phyloP scores from a whole-genome alignment of 2,329 filamentous ascomycete genomes.

The Fusarium sp. region DNA sequence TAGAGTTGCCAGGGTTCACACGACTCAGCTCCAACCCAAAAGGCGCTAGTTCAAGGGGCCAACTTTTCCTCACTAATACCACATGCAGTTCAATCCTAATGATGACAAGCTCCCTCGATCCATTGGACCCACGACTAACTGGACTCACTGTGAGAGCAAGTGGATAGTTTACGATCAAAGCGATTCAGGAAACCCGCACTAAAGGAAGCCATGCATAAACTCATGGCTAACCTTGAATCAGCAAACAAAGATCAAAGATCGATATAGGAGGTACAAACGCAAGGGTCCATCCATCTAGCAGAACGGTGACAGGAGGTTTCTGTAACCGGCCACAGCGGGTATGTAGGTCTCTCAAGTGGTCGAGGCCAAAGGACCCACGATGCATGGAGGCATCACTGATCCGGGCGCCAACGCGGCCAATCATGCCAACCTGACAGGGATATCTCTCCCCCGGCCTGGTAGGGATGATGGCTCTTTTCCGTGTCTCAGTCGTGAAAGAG shows the following conservation, averaged over 20 bases:
- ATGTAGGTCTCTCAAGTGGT: slow-evolving; percentile 50
- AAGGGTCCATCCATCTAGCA: slow-evolving; percentile 36
- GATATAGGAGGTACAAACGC: slow-evolving; percentile 20
- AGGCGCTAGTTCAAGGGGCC: slow-evolving; percentile 26
- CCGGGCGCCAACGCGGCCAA: slow-evolving; percentile 55
- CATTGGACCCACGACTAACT: slow-evolving; percentile 8
- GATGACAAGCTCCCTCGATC: not conserved
- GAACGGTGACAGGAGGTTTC: slow-evolving; percentile 33
- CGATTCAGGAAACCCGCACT: slow-evolving; percentile 17
- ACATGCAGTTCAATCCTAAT: not conserved
- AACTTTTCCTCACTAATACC: slow-evolving; percentile 3
- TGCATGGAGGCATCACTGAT: slow-evolving; percentile 47
- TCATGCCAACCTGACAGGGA: slow-evolving; percentile 42
- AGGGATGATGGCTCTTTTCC: slow-evolving; percentile 39
- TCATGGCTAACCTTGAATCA: slow-evolving; percentile 6
- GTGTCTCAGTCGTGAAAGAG: slow-evolving; percentile 31
- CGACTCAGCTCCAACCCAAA: slow-evolving; percentile 25
- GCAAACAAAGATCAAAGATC: slow-evolving; percentile 20
- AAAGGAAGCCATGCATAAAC: slow-evolving; percentile 7
- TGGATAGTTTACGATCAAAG: slow-evolving; percentile 6
- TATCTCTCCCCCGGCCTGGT: slow-evolving; percentile 35
- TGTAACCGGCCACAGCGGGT: slow-evolving; percentile 45
- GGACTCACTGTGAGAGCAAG: slow-evolving; percentile 9
- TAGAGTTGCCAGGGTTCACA: slow-evolving; percentile 8
- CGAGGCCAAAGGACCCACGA: slow-evolving; percentile 41